phyloP scores from a whole-genome alignment of 139 green algal genomes.

The Gonium pectorale region DNA sequence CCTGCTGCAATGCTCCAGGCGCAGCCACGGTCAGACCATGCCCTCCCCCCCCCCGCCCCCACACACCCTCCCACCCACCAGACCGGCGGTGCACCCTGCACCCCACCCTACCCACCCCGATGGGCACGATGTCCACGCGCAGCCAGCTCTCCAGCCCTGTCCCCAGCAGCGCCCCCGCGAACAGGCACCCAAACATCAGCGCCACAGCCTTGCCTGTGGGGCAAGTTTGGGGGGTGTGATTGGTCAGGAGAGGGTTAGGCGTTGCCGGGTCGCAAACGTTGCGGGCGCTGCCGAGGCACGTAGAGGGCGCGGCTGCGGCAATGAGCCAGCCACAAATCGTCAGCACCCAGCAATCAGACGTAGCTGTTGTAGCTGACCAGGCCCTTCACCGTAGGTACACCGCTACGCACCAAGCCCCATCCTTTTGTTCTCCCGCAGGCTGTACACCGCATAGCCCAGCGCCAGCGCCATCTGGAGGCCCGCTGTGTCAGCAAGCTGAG shows the following conservation, averaged over 20 bases:
- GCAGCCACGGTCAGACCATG: too few species aligned
- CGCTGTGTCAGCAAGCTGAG: constrained; percentile 72
- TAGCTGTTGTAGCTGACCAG: too few species aligned
- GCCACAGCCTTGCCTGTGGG: constrained; percentile 66
- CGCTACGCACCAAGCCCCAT: constrained; percentile 63
- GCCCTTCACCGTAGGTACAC: too few species aligned
- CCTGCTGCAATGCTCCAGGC: too few species aligned
- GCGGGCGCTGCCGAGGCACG: too few species aligned
- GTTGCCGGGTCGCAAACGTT: too few species aligned
- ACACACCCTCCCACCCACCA: background rate
- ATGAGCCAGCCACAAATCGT: too few species aligned
- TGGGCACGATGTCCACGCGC: constrained; percentile 88
- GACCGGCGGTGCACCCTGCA: too few species aligned
- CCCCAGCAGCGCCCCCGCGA: constrained; percentile 78
- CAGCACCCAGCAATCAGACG: too few species aligned
- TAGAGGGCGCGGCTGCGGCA: too few species aligned
- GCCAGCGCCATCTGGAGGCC: constrained; percentile 85
- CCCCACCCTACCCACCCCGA: constrained; percentile 78
- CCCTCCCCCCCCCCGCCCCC: background rate
- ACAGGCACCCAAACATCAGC: constrained; percentile 71
- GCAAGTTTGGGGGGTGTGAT: background rate
- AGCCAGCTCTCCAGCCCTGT: constrained; percentile 82
- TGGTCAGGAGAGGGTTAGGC: background rate
- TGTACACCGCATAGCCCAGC: constrained; percentile 78
- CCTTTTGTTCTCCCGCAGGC: constrained; percentile 81